Percentiles rank a stretch among this genome's conserved stretches.
Conservation (phyloP, 345 rosid genomes). For the Ceriops decandra region DNA sequence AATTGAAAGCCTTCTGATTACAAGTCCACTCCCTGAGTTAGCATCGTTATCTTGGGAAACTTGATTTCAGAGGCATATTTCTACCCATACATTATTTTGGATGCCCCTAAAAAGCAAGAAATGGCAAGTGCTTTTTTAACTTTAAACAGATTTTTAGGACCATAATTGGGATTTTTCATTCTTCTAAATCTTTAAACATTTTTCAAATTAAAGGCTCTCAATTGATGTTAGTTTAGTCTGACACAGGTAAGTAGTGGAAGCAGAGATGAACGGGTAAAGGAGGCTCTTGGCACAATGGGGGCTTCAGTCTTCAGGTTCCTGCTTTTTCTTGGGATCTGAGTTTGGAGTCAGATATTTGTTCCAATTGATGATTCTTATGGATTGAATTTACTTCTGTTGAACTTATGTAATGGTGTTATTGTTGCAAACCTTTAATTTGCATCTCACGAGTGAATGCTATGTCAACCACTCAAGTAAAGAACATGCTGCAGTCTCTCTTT, state of each 20-base stretch:
- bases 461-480: too few relatives aligned
- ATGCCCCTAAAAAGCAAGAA: too few relatives aligned
- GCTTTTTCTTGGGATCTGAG: background rate
- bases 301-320: conserved; percentile 93
- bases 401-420: too few relatives aligned
- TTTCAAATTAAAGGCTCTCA: background rate
- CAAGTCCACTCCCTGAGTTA: too few relatives aligned
- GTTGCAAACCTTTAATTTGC: too few relatives aligned
- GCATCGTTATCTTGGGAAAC: background rate
- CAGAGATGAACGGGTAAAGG: conserved; percentile 74
- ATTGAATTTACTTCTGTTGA: background rate
- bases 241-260: conserved; percentile 71
- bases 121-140: too few relatives aligned
- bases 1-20: background rate
- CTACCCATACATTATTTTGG: background rate
- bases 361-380: background rate
- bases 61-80: background rate
- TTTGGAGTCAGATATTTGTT: background rate
- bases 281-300: conserved; percentile 87
- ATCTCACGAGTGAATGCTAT: too few relatives aligned
- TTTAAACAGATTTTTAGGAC: background rate
- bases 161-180: background rate
- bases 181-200: background rate
- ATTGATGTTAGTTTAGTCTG: background rate
- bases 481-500: too few relatives aligned